A percentile compares a stretch with the other conserved stretches of the same genome.
These are phyloP conservation scores for Xylariaceae sp. DNA, from an alignment of 2,329 filamentous ascomycete species.

Conservation along the genomic window DNA sequence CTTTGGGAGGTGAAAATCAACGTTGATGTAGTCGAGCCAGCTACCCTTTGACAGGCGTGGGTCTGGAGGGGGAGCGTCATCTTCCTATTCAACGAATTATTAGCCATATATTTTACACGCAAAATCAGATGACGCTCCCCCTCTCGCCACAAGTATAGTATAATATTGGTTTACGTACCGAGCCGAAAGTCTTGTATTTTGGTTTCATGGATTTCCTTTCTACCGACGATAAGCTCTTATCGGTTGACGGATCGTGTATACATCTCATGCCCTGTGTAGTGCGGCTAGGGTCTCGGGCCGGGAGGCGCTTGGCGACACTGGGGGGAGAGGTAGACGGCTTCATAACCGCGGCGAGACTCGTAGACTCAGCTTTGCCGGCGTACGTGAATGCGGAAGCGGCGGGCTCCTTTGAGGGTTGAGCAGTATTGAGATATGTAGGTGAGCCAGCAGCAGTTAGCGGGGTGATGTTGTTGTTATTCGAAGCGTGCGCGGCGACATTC, in stretches of 20 bases:
- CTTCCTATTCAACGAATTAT: constrained; percentile 73
- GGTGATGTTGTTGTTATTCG: constrained; percentile 55
- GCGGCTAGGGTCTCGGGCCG: constrained; percentile 62
- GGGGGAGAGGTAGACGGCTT: constrained; percentile 36
- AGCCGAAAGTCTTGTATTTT: constrained; percentile 67
- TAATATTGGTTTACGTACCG: constrained; percentile 61
- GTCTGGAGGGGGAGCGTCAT: constrained; percentile 80
- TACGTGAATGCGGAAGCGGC: constrained; percentile 57
- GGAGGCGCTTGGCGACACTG: constrained; percentile 49
- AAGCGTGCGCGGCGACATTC: constrained; percentile 46
- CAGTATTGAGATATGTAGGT: constrained; percentile 52
- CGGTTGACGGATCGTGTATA: constrained; percentile 62
- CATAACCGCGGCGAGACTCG: constrained; percentile 40
- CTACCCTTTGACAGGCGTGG: constrained; percentile 78
- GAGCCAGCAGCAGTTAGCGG: constrained; percentile 60
- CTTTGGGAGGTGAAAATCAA: constrained; percentile 73
- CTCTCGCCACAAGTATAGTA: constrained; percentile 47
- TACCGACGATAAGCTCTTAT: constrained; percentile 53
- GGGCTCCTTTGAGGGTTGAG: constrained; percentile 59
- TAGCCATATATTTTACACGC: constrained; percentile 61
- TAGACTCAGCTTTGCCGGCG: constrained; percentile 46
- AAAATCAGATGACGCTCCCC: constrained; percentile 67
- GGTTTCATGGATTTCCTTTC: constrained; percentile 65
- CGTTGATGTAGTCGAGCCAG: constrained; percentile 69
- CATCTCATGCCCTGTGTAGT: constrained; percentile 63